phyloP scores from a whole-genome alignment of 2,329 filamentous ascomycete species.

The Ceratocystis colombiana region DNA sequence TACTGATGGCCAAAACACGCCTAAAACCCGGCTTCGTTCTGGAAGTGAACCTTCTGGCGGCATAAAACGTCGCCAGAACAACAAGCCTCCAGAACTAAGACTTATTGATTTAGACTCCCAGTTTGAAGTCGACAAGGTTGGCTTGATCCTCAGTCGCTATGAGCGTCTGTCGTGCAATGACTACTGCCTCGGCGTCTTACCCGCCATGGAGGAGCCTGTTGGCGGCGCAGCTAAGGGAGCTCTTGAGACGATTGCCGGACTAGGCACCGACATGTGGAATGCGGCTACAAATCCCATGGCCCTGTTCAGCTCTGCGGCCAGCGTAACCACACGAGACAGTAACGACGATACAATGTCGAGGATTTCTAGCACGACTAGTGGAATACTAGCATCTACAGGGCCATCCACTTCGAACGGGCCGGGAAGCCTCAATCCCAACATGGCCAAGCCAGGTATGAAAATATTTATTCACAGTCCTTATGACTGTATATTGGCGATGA shows the following conservation, averaged over 20 bases:
- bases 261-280: conserved; percentile 76
- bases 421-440: conserved; percentile 39
- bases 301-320: conserved; percentile 78
- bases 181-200: conserved; percentile 80
- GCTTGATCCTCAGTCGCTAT: conserved; percentile 73
- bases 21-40: conserved; percentile 32
- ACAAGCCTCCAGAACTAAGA: conserved; percentile 75
- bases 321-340: conserved; percentile 54
- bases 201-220: conserved; percentile 47
- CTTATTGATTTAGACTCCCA: conserved; percentile 84
- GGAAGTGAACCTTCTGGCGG: conserved; percentile 54
- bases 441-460: conserved; percentile 51
- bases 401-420: conserved; percentile 31
- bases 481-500: conserved; percentile 87
- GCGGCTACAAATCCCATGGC: conserved; percentile 77
- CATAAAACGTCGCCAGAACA: conserved; percentile 62
- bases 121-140: conserved; percentile 77
- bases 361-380: conserved; percentile 33
- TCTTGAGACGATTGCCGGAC: conserved; percentile 62
- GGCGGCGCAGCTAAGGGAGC: conserved; percentile 50
- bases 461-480: conserved; percentile 95
- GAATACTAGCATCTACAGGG: neutral
- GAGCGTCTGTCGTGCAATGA: conserved; percentile 79
- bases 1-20: conserved; percentile 28
- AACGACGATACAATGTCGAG: conserved; percentile 47